phyloP scores from a whole-genome alignment of 495 filamentous ascomycete species.

The Penicillium robsamsonii region DNA sequence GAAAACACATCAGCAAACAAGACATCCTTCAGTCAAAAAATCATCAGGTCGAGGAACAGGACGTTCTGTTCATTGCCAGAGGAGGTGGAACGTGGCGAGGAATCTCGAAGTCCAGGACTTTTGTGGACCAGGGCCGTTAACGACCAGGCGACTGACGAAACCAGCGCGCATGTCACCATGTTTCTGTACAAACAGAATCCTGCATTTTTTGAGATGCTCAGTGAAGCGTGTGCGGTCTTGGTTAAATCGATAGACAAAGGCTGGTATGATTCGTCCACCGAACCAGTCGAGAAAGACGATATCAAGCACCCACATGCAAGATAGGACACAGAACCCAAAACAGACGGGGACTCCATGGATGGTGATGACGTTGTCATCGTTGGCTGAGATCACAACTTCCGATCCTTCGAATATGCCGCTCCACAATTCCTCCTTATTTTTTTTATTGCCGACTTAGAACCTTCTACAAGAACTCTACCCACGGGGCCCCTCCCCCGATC shows the following conservation, averaged over 20 bases:
- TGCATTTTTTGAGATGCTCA: conserved; percentile 66
- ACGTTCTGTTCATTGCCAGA: conserved; percentile 82
- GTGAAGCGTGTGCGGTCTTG: conserved; percentile 61
- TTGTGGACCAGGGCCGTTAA: conserved; percentile 71
- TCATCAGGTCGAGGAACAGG: conserved; percentile 52
- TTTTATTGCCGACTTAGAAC: not conserved
- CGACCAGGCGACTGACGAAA: conserved; percentile 74
- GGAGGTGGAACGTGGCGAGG: conserved; percentile 45
- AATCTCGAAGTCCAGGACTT: conserved; percentile 28
- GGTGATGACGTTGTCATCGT: conserved; percentile 42
- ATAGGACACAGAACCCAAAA: conserved; percentile 9
- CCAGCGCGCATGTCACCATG: conserved; percentile 82
- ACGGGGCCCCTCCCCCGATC: conserved; percentile 13
- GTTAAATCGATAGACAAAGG: conserved; percentile 47
- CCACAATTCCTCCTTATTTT: not conserved
- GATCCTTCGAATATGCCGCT: not conserved
- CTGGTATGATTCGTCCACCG: conserved; percentile 37
- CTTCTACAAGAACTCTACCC: not conserved
- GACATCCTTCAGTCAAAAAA: conserved; percentile 39
- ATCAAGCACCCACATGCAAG: conserved; percentile 8
- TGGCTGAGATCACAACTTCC: conserved; percentile 21
- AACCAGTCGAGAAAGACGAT: conserved; percentile 22
- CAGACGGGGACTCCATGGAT: conserved; percentile 34
- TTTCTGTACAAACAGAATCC: conserved; percentile 80
- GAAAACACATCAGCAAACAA: conserved; percentile 27